A percentile compares a stretch with the other conserved stretches of the same genome.
Evolutionary conservation across 2,329 filamentous ascomycete species (phyloP).

Genomic region (Monilinia fructicola): DNA sequence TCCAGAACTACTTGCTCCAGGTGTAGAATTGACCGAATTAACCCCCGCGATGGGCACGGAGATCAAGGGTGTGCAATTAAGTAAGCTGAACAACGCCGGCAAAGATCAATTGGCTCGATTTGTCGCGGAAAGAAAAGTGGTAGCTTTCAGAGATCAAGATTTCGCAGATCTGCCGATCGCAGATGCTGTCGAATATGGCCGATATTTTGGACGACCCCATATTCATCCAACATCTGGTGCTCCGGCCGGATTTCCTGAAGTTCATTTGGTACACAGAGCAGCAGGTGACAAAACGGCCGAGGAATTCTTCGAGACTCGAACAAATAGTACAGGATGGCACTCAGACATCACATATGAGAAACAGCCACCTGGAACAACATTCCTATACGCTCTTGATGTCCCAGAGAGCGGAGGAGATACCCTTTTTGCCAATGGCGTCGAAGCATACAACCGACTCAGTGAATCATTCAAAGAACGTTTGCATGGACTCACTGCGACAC

Average conservation of each 20-base stretch:
- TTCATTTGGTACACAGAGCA: slow-evolving; percentile 76
- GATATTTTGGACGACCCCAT: slow-evolving; percentile 79
- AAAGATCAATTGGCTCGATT: slow-evolving; percentile 76
- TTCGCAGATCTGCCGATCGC: slow-evolving; percentile 68
- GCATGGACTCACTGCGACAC: slow-evolving; percentile 76
- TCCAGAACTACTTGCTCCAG: slow-evolving; percentile 62
- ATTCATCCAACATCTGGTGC: slow-evolving; percentile 78
- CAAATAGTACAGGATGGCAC: slow-evolving; percentile 85
- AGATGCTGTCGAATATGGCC: slow-evolving; percentile 66
- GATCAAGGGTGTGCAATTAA: slow-evolving; percentile 69
- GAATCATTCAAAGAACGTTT: slow-evolving; percentile 76
- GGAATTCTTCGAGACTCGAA: slow-evolving; percentile 66
- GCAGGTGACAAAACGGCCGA: slow-evolving; percentile 60
- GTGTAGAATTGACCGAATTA: slow-evolving; percentile 56
- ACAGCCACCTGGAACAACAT: slow-evolving; percentile 87
- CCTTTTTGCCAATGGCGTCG: slow-evolving; percentile 74
- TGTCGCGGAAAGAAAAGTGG: slow-evolving; percentile 75
- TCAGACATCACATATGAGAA: slow-evolving; percentile 84
- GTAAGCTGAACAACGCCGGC: slow-evolving; percentile 62
- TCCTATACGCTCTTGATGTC: slow-evolving; percentile 82
- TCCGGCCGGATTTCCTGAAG: slow-evolving; percentile 69
- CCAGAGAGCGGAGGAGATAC: slow-evolving; percentile 82
- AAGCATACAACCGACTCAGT: slow-evolving; percentile 78
- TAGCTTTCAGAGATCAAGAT: slow-evolving; percentile 75
- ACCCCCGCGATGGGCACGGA: slow-evolving; percentile 75